These are phyloP conservation scores for Thalassiosira livingstoniorum DNA, from an alignment of 352 stramenopile species.

Conservation along the genomic window DNA sequence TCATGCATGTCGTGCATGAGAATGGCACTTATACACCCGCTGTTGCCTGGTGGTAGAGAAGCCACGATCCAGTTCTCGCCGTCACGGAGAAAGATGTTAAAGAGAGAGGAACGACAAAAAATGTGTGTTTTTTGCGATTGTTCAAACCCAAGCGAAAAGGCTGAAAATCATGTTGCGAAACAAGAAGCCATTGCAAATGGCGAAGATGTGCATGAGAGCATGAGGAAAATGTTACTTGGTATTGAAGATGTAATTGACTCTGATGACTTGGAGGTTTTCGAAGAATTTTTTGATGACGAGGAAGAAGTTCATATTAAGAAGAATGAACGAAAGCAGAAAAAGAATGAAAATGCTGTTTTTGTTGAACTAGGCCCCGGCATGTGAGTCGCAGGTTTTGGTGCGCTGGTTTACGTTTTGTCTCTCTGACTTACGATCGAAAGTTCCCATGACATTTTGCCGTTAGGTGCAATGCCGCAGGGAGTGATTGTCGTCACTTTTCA, in stretches of 20 bases:
- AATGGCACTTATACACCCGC: conserved; percentile 35
- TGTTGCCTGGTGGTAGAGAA: conserved; percentile 36
- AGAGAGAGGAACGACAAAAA: conserved; percentile 19
- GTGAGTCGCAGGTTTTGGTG: too few relatives aligned
- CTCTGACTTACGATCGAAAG: too few relatives aligned
- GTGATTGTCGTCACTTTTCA: conserved; percentile 42
- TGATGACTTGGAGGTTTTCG: conserved; percentile 3
- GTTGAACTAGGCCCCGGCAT: conserved; percentile 16
- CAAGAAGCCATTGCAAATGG: conserved; percentile 1
- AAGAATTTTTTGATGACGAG: conserved; percentile 31
- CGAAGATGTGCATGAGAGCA: conserved; percentile 1
- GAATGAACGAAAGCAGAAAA: neutral
- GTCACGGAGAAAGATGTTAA: conserved; percentile 25
- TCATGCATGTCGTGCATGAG: conserved; percentile 42
- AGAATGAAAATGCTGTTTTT: conserved; percentile 29
- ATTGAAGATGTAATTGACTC: neutral
- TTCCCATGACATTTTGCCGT: too few relatives aligned
- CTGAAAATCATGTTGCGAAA: too few relatives aligned
- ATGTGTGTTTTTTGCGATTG: conserved; percentile 20
- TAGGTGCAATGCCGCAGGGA: conserved; percentile 33
- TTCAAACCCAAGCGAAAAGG: conserved; percentile 19
- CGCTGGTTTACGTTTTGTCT: too few relatives aligned
- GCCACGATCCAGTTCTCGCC: conserved; percentile 42
- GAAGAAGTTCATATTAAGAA: neutral
- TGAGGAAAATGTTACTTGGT: too few relatives aligned